Evolutionary conservation across 345 rosid genomes (phyloP), one percentile per base, ranked within the genome.

Genomic region (Boechera stricta): DNA sequence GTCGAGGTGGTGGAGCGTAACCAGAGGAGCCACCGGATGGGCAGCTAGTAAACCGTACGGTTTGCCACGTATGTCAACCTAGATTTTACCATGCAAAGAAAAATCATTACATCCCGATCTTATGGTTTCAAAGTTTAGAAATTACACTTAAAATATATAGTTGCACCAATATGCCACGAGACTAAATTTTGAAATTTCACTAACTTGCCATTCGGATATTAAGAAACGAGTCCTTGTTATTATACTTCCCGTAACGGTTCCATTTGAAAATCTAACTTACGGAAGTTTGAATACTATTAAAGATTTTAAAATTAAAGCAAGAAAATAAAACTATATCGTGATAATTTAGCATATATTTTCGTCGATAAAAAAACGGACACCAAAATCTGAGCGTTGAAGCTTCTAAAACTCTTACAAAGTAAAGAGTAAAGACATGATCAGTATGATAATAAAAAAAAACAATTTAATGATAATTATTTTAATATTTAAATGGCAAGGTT

Each of bases 1-100:
- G 87, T 89, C 92, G 15, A 94, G 67, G 77, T 94, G 98, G 86
- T 94, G 98, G 24, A 92, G 86, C 2, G 98, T 89, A 32, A 92
- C 92, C 42, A 92, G 71, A 11, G 98, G 97, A 10, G 91, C 88
- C 69, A 92, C n/a, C 10, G 98, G 99, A 74, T 92, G 99, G 4
- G 95, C 92, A 11, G 96, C 92, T 8, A 95, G 79, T 36, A 92
- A 66, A 6, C 97, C 98, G 49, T 86, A 92, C 4, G 97, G 91
- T 47, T 84, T 76, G 48, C 95, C 97, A 75, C 92, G 84, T 72
- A 94, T 75, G 62, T 95, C 98, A 53, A 94, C 45, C 98, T 94
- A 78, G 2, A 80, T 36, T 5, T 12, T 32, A 56, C 41, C 52
- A 73, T 59, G 33, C 45, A 48, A 48, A 32, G 44, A 36, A 45